Percentiles rank a stretch among this genome's conserved stretches.
Conservation (phyloP, 371 early-diverging fungal species). For the Smittium mucronatum region DNA sequence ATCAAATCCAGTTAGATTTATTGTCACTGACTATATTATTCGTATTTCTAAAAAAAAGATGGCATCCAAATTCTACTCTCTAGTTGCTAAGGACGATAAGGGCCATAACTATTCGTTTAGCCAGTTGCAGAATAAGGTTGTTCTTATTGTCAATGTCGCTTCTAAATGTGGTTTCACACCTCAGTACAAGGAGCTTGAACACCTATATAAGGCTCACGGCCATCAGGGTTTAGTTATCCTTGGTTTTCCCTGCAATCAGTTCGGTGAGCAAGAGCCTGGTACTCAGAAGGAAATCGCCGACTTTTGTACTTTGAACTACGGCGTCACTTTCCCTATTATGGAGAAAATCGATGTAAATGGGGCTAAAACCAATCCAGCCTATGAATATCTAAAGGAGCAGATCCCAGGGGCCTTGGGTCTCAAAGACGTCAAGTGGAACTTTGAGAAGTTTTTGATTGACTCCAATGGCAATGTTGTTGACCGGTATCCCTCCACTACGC, state of each 20-base stretch:
- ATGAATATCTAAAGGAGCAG: constrained; percentile 51
- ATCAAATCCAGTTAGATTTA: too few species aligned
- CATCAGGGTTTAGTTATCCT: constrained; percentile 58
- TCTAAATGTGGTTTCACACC: constrained; percentile 89
- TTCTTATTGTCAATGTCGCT: too few species aligned
- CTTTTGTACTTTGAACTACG: constrained; percentile 53
- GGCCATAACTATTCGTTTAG: constrained; percentile 38
- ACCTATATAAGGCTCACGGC: constrained; percentile 64
- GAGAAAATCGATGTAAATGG: constrained; percentile 83
- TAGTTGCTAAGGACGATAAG: constrained; percentile 36
- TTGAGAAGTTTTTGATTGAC: constrained; percentile 48
- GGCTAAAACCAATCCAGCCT: constrained; percentile 52
- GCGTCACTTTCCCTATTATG: constrained; percentile 69
- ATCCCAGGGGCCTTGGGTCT: constrained; percentile 42
- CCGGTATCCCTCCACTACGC: constrained; percentile 36
- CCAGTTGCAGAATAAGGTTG: constrained; percentile 52
- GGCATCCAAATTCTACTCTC: constrained; percentile 34
- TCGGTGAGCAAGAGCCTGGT: constrained; percentile 60
- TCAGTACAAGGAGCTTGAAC: constrained; percentile 71
- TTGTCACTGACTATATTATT: too few species aligned
- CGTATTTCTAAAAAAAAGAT: too few species aligned
- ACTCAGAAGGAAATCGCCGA: constrained; percentile 41
- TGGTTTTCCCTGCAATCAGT: constrained; percentile 86
- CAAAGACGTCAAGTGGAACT: too few species aligned
- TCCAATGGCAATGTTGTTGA: constrained; percentile 36